Evolutionary conservation across 208 protist genomes (phyloP).

Genomic region (Leptomonas pyrrhocoris): DNA sequence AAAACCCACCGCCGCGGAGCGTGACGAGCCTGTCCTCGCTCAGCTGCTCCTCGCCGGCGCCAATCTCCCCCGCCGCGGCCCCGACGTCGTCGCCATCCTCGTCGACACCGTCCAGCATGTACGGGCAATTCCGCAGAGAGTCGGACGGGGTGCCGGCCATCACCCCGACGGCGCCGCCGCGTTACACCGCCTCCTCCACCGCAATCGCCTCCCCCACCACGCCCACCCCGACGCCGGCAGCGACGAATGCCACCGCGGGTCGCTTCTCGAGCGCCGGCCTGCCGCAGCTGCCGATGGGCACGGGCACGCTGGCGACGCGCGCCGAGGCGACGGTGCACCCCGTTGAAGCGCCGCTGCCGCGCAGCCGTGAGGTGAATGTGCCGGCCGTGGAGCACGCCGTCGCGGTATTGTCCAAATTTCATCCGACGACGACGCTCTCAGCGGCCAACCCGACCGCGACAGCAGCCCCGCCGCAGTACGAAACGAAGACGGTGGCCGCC

Average conservation of each 20-base stretch:
- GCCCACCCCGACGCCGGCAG: not conserved
- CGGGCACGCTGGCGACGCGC: slow-evolving; percentile 3
- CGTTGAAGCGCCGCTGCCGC: slow-evolving; percentile 7
- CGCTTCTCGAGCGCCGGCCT: not conserved
- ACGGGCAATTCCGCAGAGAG: not conserved
- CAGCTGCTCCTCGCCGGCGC: not conserved
- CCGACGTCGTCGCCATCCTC: not conserved
- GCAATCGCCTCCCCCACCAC: not conserved
- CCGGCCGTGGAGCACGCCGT: not conserved
- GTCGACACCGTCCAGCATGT: slow-evolving; percentile 6
- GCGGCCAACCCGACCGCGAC: not conserved
- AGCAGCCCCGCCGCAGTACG: slow-evolving; percentile 21
- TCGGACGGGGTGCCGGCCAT: slow-evolving; percentile 2
- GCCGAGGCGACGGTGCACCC: slow-evolving; percentile 1
- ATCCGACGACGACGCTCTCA: not conserved
- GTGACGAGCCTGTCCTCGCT: not conserved
- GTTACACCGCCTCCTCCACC: slow-evolving; percentile 28
- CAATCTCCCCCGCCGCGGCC: not conserved
- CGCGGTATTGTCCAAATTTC: not conserved
- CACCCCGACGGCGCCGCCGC: slow-evolving; percentile 6
- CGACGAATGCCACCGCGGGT: not conserved
- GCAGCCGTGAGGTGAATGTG: slow-evolving; percentile 12
- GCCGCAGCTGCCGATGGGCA: not conserved
- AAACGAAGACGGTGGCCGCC: not conserved
- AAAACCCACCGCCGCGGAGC: not conserved